Base-by-base conservation (phyloP, 257 asterid species). In the Capsicum chinense region DNA sequence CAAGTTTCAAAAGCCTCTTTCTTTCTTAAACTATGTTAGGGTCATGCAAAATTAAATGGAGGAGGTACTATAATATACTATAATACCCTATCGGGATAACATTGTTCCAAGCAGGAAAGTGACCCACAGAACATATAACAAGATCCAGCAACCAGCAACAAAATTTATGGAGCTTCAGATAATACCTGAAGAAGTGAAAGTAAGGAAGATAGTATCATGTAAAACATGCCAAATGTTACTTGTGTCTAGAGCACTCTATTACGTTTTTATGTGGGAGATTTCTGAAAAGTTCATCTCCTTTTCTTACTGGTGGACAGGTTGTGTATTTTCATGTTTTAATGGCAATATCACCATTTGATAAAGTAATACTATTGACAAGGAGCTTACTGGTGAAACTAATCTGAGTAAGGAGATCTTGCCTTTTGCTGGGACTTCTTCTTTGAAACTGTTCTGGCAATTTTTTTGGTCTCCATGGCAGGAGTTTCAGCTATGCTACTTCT, bases 401-500 rank as follows among this genome's bases (percentile, higher is more conserved):
- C 50, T 78, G 64, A 33, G 15, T 56, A 78, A 78, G 82, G 63
- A 54, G 59, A 79, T 80, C 88, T 88, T 92, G 86, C 97, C 95
- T 93, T 92, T 80, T 84, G 87, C 79, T 91, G 95, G 82, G 63
- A 84, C 87, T 89, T 90, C 85, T 85, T 93, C 95, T 92, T 94
- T 39, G 95, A 67, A 80, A 83, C 85, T 7, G 92, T 67, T 84
- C 85, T 88, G 62, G 91, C 85, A 60, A 83, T 85, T 79, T 86
- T 88, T 80, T 87, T 91, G 33, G 88, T 82, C 86, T 91, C 94
- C 6, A 80, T 67, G n/a, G 83, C 88, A 81, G 93, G 83, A 86
- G 94, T 87, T 86, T 92, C 93, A 81, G 92, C 92, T 85, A 89
- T 26, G 83, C 86, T 91, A 90, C 93, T 93, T 87, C 87, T 93